phyloP scores from a whole-genome alignment of 208 protist genomes.

The Crithidia expoeki region DNA sequence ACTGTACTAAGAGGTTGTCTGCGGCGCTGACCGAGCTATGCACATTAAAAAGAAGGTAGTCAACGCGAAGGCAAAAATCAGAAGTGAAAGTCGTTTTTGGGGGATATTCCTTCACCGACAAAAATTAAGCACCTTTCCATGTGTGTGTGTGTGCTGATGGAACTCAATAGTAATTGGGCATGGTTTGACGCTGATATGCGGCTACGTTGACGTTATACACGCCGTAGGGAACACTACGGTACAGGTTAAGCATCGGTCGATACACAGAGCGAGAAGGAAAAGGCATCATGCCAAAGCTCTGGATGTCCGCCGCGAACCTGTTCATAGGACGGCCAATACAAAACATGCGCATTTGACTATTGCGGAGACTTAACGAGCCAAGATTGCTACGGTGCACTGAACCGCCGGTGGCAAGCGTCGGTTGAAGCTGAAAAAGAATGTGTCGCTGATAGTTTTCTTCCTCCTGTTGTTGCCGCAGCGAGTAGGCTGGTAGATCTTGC shows the following conservation, averaged over 20 bases:
- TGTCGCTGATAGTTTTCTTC: background rate
- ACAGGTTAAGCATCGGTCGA: background rate
- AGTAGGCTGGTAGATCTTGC: no score
- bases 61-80: no score
- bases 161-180: constrained; percentile 5
- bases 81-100: no score
- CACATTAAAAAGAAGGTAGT: no score
- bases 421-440: background rate
- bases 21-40: no score
- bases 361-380: background rate
- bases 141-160: no score
- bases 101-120: no score
- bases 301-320: background rate
- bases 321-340: background rate
- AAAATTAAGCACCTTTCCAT: no score
- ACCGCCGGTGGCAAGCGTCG: background rate
- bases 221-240: constrained; percentile 2
- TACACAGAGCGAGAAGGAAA: background rate
- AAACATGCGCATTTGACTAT: background rate
- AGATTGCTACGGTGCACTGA: background rate
- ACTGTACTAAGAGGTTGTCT: no score
- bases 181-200: background rate
- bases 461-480: background rate
- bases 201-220: constrained; percentile 10
- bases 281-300: background rate